Evolutionary conservation across 106 monocot genomes (phyloP), one percentile per base, ranked within the genome.

Genomic region (Dioscorea dumetorum): DNA sequence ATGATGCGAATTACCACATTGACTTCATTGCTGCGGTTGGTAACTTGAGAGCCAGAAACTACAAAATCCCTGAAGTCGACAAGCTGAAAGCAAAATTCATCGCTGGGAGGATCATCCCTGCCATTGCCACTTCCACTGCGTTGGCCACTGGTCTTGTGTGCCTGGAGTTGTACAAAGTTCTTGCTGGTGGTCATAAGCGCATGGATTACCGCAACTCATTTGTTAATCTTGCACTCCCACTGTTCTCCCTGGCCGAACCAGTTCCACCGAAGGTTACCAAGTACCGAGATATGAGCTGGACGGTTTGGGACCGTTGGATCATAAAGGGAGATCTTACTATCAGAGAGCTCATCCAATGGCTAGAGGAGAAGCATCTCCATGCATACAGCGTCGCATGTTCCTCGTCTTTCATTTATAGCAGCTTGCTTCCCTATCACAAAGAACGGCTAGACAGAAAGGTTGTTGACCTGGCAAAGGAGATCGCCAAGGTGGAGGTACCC

Each of bases 11-110:
- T 61, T 80, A 69, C 53, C 86, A 87, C 54, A 87, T 83, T 73
- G 83, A 83, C 71, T 68, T 87, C n/a, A 87, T 87, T 24, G 83
- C 77, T 60, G 83, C 73, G 0, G 68, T 83, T 24, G 87, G 79
- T 19, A 87, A 87, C 69, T 83, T 87, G 87, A 79, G 87, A 2
- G 87, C 87, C 1, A 70, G 83, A 41, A 87, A 87, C 71, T 87
- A 87, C 60, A 68, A 77, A 71, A 87, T 80, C 18, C 77, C 83
- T 9, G 83, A 83, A 72, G 87, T 87, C 6, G 87, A 83, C 60
- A 83, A 83, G 64, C 77, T 87, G 34, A 83, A 87, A 60, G 83
- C 87, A 9, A 83, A 83, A 31, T 74, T 87, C 60, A 82, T 87
- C 33, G 74, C 83, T 13, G 80, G 83, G 4, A 72, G 87, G 33